Base-by-base conservation (phyloP, 306 rosid genomes). In the Parietaria judaica region DNA sequence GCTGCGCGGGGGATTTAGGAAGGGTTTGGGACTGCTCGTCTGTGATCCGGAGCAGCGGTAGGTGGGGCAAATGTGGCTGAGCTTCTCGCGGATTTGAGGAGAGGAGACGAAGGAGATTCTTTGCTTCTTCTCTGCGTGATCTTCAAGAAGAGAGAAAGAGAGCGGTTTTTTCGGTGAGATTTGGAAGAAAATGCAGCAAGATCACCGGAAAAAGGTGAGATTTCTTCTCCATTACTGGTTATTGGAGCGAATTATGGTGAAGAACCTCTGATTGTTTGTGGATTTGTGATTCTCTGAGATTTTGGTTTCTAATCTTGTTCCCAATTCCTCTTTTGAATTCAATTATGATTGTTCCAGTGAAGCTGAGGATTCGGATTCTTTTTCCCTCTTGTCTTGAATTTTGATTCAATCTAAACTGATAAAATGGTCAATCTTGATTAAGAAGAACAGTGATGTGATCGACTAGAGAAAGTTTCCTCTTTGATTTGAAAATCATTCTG, bases 11-110 rank as follows among this genome's bases (percentile, higher is more conserved):
- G 84, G 79, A 65, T 78, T 74, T 82, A 56, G 76, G 76, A 17
- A 69, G 68, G 73, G 77, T 73, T 63, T 73, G 89, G 92, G 81
- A 87, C 75, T 81, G 79, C 68, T 87, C 83, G 56, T 78, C 81
- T 80, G 85, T 91, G 72, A 91, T 91, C 66, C 84, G 88, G 78
- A 83, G 95, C 84, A 81, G 95, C 80, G 87, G 95, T 71, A 83
- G 92, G 73, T 87, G 96, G 92, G 95, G 89, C 41, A 85, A 91
- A 88, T 91, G 98, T 77, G 98, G 96, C 60, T 91, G 71, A 88
- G 61, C 54, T 38, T 54, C 64, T 56, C 11, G 41, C 13, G 61
- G 17, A 41, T 41, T 41, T 41, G 45, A 41, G 45, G 9, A 41
- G 9, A 41, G 9, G 3, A 41, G 45, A 41, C 7, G 9, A 41